Evolutionary conservation across 345 rosid genomes (phyloP), one percentile per base, ranked within the genome.

Genomic region (Excoecaria agallocha): DNA sequence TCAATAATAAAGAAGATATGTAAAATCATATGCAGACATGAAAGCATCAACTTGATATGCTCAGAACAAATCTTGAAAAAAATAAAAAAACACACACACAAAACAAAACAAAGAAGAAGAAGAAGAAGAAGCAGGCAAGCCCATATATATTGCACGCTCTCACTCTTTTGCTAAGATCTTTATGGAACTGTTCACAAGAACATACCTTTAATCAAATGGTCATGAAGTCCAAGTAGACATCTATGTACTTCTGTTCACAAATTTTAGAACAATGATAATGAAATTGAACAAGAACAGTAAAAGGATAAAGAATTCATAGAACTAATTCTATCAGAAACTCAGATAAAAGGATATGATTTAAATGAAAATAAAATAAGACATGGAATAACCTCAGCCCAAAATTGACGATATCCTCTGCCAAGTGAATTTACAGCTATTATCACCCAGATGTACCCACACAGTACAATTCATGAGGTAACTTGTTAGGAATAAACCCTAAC

Each of bases 131-230:
- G 0, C 20, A n/a, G 20, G 38, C 12, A 12, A 1, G 22, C 3
- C 24, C 22, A 20, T 37, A 59, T 3, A 68, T 4, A 62, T 48
- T 60, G 22, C 50, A 57, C 37, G 57, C 38, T 49, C n/a, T 19
- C 20, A 65, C 15, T 49, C 16, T 66, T 38, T 24, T 35, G 69
- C 30, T 46, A 35, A 70, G 13, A 70, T 50, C 24, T 48, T 11
- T 51, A 46, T 25, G 49, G 43, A n/a, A n/a, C n/a, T 45, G 43
- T 30, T 2, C 13, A 66, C 49, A 48, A 55, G n/a, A 54, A 55
- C 30, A 77, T 83, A 93, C 97, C 98, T 86, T 81, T 77, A 71
- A 67, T 74, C 65, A 89, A 52, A 74, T 87, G 85, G 51, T 86
- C 86, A 55, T 73, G 78, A 78, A 93, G 92, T 80, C 48, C 45